phyloP scores from a whole-genome alignment of 129 eudicot species.

The Tagetes patula region DNA sequence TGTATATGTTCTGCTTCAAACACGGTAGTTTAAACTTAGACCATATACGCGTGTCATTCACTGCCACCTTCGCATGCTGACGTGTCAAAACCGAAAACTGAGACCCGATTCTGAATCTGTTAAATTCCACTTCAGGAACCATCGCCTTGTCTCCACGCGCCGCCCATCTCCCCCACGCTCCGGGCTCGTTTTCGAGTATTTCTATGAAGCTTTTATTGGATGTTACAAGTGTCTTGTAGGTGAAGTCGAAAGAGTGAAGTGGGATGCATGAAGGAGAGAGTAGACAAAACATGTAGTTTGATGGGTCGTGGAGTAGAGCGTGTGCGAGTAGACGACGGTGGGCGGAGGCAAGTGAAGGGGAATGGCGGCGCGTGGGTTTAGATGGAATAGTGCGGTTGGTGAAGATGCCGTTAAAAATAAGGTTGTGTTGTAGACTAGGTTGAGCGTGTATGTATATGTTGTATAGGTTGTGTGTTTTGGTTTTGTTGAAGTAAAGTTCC shows the following conservation, averaged over 20 bases:
- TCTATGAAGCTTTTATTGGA: conserved; percentile 71
- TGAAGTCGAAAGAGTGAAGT: conserved; percentile 64
- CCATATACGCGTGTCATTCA: conserved; percentile 67
- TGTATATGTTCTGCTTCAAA: conserved; percentile 24
- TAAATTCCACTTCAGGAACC: conserved; percentile 68
- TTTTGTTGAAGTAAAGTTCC: conserved; percentile 64
- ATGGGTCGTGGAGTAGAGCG: conserved; percentile 67
- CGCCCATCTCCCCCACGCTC: conserved; percentile 63
- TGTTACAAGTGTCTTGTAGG: conserved; percentile 36
- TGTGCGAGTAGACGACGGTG: conserved; percentile 65
- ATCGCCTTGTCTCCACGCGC: conserved; percentile 83
- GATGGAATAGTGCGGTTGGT: conserved; percentile 62
- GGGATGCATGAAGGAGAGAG: conserved; percentile 83
- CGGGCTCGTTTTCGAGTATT: conserved; percentile 49
- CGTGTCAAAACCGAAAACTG: conserved; percentile 78
- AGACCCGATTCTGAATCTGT: conserved; percentile 72
- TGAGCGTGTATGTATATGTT: conserved; percentile 79
- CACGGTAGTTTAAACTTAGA: conserved; percentile 73
- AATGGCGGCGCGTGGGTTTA: conserved; percentile 69
- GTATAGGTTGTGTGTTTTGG: conserved; percentile 38
- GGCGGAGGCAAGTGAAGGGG: conserved; percentile 57
- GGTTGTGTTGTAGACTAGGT: conserved; percentile 44
- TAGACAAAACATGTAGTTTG: conserved; percentile 67
- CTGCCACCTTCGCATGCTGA: conserved; percentile 60
- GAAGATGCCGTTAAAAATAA: conserved; percentile 57